phyloP scores from a whole-genome alignment of 345 rosid species.

The Sonneratia alba region DNA sequence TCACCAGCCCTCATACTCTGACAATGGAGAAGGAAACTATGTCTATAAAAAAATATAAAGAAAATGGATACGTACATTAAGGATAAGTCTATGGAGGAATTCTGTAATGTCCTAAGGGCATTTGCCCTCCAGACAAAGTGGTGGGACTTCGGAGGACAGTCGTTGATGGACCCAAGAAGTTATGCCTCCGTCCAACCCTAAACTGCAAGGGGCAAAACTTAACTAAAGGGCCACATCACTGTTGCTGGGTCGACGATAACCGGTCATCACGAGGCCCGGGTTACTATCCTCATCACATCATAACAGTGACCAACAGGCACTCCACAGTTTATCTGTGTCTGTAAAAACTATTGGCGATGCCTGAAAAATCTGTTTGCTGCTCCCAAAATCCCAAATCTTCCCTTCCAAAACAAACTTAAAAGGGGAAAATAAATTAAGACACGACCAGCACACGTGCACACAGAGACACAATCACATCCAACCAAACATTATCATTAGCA shows the following conservation, averaged over 20 bases:
- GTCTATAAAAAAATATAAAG: too few relatives aligned
- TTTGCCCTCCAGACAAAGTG: not conserved
- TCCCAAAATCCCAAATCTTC: not conserved
- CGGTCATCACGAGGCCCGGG: not conserved
- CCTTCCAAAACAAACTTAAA: not conserved
- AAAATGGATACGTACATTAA: too few relatives aligned
- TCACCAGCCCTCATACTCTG: not conserved
- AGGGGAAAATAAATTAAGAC: not conserved
- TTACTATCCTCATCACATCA: not conserved
- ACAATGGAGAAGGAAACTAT: not conserved
- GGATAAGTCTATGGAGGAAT: too few relatives aligned
- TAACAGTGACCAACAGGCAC: not conserved
- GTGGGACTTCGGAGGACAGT: constrained; percentile 6
- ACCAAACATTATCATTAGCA: not conserved
- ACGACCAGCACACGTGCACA: not conserved
- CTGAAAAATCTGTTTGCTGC: not conserved
- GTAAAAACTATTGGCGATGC: not conserved
- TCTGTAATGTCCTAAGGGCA: too few relatives aligned
- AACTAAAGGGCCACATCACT: not conserved
- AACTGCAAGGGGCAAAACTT: not conserved
- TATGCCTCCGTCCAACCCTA: not conserved
- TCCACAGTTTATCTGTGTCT: not conserved
- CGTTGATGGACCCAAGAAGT: not conserved
- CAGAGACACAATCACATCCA: not conserved
- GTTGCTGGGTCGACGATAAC: too few relatives aligned